Conservation (phyloP, 768 basidiomycete genomes). For the Trametes maxima region DNA sequence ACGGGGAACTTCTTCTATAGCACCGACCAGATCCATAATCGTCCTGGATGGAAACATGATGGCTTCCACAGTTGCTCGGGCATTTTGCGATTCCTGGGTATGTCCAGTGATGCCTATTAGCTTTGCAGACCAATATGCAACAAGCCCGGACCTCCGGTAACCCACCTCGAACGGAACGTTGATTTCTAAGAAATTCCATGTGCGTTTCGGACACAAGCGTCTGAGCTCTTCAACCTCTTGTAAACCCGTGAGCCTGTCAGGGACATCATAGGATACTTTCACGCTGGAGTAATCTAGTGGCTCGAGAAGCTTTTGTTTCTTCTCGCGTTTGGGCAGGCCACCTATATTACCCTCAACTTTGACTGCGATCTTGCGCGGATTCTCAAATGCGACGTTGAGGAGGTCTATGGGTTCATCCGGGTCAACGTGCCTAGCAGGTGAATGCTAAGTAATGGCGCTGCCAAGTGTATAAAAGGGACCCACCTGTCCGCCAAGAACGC, state of each 20-base stretch:
- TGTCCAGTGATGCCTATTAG: not conserved
- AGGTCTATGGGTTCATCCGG: slow-evolving; percentile 84
- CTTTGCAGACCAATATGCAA: not conserved
- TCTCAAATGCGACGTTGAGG: slow-evolving; percentile 93
- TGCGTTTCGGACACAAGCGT: slow-evolving; percentile 71
- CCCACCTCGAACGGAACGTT: slow-evolving; percentile 1
- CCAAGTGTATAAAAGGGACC: slow-evolving; percentile 22
- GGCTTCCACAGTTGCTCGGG: slow-evolving; percentile 57
- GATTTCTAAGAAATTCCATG: slow-evolving; percentile 85
- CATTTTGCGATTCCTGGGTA: slow-evolving; percentile 66
- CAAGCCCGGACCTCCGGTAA: too few relatives aligned
- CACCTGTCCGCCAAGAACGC: slow-evolving; percentile 80
- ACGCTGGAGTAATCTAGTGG: slow-evolving; percentile 27
- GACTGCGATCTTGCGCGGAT: slow-evolving; percentile 74
- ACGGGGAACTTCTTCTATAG: not conserved
- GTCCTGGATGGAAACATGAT: slow-evolving; percentile 80
- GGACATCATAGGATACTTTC: slow-evolving; percentile 66
- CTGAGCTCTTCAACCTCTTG: slow-evolving; percentile 78
- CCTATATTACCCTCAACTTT: slow-evolving; percentile 49
- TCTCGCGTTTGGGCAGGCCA: slow-evolving; percentile 43
- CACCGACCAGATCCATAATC: slow-evolving; percentile 86
- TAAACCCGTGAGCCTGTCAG: slow-evolving; percentile 84
- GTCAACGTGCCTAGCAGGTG: slow-evolving; percentile 61
- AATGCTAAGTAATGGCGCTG: not conserved
- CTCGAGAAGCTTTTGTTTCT: slow-evolving; percentile 41